Conservation (phyloP, 345 rosid species). For the Eucalyptus caleyi region DNA sequence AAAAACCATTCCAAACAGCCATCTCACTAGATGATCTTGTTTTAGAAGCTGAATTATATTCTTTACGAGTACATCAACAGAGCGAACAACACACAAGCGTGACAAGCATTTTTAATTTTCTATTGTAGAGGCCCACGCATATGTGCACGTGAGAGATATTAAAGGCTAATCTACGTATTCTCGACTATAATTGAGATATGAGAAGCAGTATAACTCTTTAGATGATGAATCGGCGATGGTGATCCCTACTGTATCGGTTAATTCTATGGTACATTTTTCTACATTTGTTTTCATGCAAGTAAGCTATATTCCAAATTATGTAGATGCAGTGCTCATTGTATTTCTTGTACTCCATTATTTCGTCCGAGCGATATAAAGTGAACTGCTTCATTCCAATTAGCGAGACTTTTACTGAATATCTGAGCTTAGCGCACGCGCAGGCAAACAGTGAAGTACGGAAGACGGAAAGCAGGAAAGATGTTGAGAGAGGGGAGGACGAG, state of each 20-base stretch:
- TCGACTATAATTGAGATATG: not conserved
- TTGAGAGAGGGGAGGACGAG: not conserved
- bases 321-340: not conserved
- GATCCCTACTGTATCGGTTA: not conserved
- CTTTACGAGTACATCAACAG: not conserved
- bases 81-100: not conserved
- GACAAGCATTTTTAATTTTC: no score
- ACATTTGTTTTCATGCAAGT: not conserved
- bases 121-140: no score
- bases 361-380: not conserved
- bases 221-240: not conserved
- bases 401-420: not conserved
- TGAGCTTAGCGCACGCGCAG: not conserved
- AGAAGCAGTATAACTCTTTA: not conserved
- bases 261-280: not conserved
- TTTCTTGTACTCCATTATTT: not conserved
- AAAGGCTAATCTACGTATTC: no score
- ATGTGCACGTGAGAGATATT: no score
- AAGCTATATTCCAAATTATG: not conserved
- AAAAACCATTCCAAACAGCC: not conserved
- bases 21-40: not conserved
- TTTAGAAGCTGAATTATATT: not conserved
- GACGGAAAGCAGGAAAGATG: not conserved
- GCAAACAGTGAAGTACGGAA: not conserved
- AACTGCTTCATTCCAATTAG: not conserved